Evolutionary conservation across 179 eudicot species (phyloP).

Genomic region (Spergularia azorica): DNA sequence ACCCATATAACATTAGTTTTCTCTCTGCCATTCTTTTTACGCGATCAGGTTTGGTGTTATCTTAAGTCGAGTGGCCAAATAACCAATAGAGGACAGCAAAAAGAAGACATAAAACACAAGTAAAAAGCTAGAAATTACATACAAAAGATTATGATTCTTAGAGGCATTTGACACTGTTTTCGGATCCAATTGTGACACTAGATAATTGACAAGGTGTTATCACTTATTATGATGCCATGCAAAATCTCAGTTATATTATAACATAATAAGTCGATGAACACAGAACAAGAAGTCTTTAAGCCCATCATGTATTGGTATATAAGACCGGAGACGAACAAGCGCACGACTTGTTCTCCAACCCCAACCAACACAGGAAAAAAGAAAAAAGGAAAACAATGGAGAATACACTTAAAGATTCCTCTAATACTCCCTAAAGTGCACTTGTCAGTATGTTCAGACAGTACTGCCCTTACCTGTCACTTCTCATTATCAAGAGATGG

Average conservation of each 20-base stretch:
- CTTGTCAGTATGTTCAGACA: background rate
- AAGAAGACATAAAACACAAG: background rate
- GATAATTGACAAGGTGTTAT: too few relatives aligned
- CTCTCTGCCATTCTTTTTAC: background rate
- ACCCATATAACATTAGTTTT: background rate
- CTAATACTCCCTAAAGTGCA: background rate
- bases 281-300: too few relatives aligned
- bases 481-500: constrained; percentile 20
- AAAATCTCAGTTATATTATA: too few relatives aligned
- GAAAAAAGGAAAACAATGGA: background rate
- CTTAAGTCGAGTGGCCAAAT: background rate
- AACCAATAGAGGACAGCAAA: background rate
- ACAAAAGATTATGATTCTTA: too few relatives aligned
- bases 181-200: background rate
- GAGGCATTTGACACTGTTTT: too few relatives aligned
- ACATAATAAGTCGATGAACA: too few relatives aligned
- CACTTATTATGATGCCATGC: too few relatives aligned
- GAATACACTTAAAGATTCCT: background rate
- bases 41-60: background rate
- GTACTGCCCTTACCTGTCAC: constrained; percentile 13
- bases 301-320: too few relatives aligned
- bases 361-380: too few relatives aligned
- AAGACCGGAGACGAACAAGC: too few relatives aligned
- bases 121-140: background rate
- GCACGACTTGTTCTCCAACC: too few relatives aligned